A percentile compares a stretch with the other conserved stretches of the same genome.
Conservation (phyloP, 441 rosid species). For the Adansonia madagascariensis region DNA sequence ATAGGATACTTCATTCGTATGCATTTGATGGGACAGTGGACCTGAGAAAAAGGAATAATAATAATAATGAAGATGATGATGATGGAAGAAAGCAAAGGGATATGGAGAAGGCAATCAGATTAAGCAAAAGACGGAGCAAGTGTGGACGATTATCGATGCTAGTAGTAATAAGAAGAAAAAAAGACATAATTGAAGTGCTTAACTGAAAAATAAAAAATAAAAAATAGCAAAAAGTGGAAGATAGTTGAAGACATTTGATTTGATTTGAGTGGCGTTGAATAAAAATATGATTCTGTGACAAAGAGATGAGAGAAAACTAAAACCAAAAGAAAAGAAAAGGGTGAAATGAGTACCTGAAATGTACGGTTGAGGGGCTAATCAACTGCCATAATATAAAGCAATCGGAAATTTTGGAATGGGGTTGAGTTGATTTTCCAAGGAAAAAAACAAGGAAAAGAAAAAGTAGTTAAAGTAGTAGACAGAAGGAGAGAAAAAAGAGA, state of each 20-base stretch:
- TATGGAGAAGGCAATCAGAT: background rate
- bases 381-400: conserved; percentile 44
- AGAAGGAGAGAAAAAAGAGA: too few species aligned
- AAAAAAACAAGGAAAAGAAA: background rate
- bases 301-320: background rate
- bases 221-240: background rate
- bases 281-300: too few species aligned
- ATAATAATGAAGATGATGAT: too few species aligned
- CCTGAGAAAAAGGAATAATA: background rate
- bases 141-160: too few species aligned
- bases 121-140: background rate
- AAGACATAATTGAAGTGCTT: background rate
- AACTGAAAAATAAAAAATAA: background rate
- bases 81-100: background rate
- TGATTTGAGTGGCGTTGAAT: conserved; percentile 9
- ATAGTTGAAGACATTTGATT: conserved; percentile 8
- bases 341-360: conserved; percentile 49
- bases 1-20: background rate
- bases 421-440: conserved; percentile 16
- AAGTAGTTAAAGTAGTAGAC: too few species aligned
- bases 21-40: background rate
- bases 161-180: background rate
- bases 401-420: background rate
- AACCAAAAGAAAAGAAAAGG: conserved; percentile 19
- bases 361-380: conserved; percentile 75